These are phyloP conservation scores for Lepidium sativum DNA, from an alignment of 345 rosid species.

Conservation along the genomic window DNA sequence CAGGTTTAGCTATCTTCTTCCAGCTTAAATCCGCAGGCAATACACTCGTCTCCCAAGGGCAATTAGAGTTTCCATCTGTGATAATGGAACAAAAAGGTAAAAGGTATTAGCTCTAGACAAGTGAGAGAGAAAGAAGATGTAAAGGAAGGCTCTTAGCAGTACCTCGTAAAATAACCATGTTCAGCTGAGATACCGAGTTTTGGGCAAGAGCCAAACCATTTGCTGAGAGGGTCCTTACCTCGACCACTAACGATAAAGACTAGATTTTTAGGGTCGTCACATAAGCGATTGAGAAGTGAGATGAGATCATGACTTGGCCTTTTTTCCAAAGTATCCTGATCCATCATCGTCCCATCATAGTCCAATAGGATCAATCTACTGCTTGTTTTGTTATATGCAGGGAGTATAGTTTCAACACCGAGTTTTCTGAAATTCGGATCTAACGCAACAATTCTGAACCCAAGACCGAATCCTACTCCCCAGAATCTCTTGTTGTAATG, in stretches of 20 bases:
- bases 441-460: constrained; percentile 62
- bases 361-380: constrained; percentile 68
- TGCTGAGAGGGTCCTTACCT: constrained; percentile 58
- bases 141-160: not conserved
- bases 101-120: not conserved
- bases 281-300: constrained; percentile 45
- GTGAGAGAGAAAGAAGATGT: not conserved
- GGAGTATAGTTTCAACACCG: constrained; percentile 36
- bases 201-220: constrained; percentile 63
- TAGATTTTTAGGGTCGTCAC: constrained; percentile 58
- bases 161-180: constrained; percentile 80
- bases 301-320: constrained; percentile 49
- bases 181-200: constrained; percentile 76
- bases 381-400: constrained; percentile 43
- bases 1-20: constrained; percentile 66
- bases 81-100: not conserved
- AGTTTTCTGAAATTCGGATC: constrained; percentile 65
- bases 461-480: constrained; percentile 68
- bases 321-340: constrained; percentile 42
- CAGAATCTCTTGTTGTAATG: constrained; percentile 63
- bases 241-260: constrained; percentile 85
- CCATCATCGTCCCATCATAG: constrained; percentile 79
- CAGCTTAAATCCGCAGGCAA: constrained; percentile 40
- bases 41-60: constrained; percentile 48
- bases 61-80: constrained; percentile 52